Evolutionary conservation across 1,284 basidiomycete species (phyloP).

Genomic region (Trichosporon inkin): DNA sequence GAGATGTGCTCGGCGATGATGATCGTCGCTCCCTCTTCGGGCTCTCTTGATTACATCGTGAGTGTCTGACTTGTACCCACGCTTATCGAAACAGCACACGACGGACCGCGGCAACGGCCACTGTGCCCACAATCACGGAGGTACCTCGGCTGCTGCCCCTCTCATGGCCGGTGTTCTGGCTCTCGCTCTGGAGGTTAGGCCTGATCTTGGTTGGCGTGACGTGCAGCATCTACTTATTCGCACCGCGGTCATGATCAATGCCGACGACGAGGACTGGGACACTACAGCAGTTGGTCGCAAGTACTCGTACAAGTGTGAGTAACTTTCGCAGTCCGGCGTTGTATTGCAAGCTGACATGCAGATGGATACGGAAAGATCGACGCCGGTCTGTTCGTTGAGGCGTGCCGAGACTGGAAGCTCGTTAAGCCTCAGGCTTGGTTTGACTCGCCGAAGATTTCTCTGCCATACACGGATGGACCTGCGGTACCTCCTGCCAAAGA

Average conservation of each 20-base stretch:
- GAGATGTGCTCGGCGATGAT: conserved; percentile 96
- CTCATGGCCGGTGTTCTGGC: conserved; percentile 89
- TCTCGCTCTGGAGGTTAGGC: conserved; percentile 75
- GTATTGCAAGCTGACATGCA: conserved; percentile 14
- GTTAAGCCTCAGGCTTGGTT: conserved; percentile 96
- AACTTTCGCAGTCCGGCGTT: not conserved
- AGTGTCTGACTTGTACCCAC: conserved; percentile 37
- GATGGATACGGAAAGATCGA: conserved; percentile 88
- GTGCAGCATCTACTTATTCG: conserved; percentile 85
- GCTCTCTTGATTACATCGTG: conserved; percentile 88
- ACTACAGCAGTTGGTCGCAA: conserved; percentile 68
- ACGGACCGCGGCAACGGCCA: conserved; percentile 69
- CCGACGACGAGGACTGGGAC: conserved; percentile 93
- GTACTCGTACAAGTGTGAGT: conserved; percentile 84
- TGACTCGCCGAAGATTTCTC: conserved; percentile 65
- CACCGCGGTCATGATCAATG: conserved; percentile 75
- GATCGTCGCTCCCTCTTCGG: conserved; percentile 92
- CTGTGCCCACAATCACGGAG: conserved; percentile 83
- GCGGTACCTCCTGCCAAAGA: conserved; percentile 10
- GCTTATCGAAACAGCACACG: conserved; percentile 65
- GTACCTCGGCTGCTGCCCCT: conserved; percentile 95
- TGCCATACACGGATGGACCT: conserved; percentile 45
- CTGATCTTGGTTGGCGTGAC: conserved; percentile 95
- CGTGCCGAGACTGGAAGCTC: conserved; percentile 73
- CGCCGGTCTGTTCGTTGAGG: conserved; percentile 75